Base-by-base conservation (phyloP, 805 yeast species). In the Candida saitoana region DNA sequence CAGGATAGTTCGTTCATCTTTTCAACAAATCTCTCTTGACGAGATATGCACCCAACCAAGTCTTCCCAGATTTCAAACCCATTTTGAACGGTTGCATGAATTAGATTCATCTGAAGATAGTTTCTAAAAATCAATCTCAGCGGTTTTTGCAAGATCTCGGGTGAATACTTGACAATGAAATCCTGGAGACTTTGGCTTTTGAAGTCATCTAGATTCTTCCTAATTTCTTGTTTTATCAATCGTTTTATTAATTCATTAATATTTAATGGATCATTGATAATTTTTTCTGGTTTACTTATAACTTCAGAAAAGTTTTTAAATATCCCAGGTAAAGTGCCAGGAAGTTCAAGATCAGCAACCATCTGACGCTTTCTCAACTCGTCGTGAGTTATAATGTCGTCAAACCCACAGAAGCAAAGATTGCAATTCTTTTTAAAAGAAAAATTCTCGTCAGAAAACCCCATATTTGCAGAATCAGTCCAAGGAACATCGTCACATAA, bases 11-110 rank as follows among this genome's bases (percentile, higher is more conserved):
- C 41, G 42, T 49, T 49, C 51, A 57, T 55, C 34, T 54, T 47
- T 8, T 38, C 49, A 6, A 53, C 52, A 36, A 57, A 60, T 33
- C 51, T 34, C 33, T 49, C 57, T 40, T 58, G 63, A 25, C 59
- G 36, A 8, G 47, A 5, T 5, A 57, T 55, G 42, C 52, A 52
- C 3, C 57, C 57, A 11, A 58, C 64, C 31, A 60, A 49, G 38
- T 60, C 62, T 35, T 54, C 62, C 19, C 44, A 39, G 24, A 41
- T 31, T 36, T 36, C 37, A 6, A n/a, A 22, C 18, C 27, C n/a
- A n/a, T 19, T 18, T 14, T 22, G 27, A 6, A 36, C 19, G 8
- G 51, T 45, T 2, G 30, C 3, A 29, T 46, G 45, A 4, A 52
- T 37, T 41, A 48, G 38, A 40, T 50, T 52, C 47, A 49, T 47